A percentile compares a stretch with the other conserved stretches of the same genome.
Evolutionary conservation across 768 basidiomycete species (phyloP).

Genomic region (Mycena rosella): DNA sequence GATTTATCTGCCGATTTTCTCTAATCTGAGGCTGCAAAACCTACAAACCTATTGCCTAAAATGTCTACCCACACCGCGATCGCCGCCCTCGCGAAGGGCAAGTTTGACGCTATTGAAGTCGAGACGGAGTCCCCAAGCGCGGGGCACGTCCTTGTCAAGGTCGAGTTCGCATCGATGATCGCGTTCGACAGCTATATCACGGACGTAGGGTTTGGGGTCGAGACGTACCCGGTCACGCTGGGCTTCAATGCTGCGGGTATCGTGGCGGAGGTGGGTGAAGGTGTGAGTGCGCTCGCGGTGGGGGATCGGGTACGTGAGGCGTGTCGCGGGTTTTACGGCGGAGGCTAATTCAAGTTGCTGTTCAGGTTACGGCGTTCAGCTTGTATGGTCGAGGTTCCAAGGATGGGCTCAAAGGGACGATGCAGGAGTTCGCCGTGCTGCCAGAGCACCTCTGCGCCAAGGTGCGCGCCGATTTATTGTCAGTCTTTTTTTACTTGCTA

Average conservation of each 20-base stretch:
- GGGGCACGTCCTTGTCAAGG: slow-evolving; percentile 57
- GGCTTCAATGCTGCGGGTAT: not conserved
- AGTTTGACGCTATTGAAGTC: slow-evolving; percentile 52
- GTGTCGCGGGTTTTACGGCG: not conserved
- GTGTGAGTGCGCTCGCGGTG: not conserved
- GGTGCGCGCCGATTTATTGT: slow-evolving; percentile 42
- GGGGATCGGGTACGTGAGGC: slow-evolving; percentile 3
- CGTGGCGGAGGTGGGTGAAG: not conserved
- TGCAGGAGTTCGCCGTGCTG: slow-evolving; percentile 32
- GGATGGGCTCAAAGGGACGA: slow-evolving; percentile 38
- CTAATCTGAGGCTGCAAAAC: too few relatives aligned
- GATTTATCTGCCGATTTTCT: too few relatives aligned
- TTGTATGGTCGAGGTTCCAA: slow-evolving; percentile 30
- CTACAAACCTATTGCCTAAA: too few relatives aligned
- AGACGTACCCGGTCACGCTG: not conserved
- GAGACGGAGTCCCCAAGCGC: slow-evolving; percentile 49
- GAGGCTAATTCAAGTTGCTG: not conserved
- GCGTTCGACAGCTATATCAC: slow-evolving; percentile 32
- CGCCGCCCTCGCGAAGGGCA: slow-evolving; percentile 51
- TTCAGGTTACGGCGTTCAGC: slow-evolving; percentile 14
- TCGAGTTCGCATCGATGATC: slow-evolving; percentile 55
- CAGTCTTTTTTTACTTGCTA: not conserved
- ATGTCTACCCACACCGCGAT: slow-evolving; percentile 59
- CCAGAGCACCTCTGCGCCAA: slow-evolving; percentile 49
- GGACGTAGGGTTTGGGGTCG: not conserved